These are phyloP conservation scores for Auricularia sp. DNA, from an alignment of 768 basidiomycete species.

Conservation along the genomic window DNA sequence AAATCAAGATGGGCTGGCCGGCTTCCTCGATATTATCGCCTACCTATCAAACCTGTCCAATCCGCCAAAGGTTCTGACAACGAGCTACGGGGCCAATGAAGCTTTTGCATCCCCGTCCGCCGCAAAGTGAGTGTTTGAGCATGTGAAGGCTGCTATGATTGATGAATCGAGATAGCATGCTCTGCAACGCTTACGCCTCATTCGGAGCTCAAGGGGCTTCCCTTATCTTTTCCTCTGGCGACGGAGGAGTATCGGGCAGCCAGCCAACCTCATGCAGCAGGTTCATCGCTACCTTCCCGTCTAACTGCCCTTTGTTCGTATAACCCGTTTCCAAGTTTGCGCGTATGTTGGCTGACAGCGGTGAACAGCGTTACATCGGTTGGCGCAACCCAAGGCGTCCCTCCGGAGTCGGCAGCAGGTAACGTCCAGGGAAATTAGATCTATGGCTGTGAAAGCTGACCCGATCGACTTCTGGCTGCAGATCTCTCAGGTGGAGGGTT, in stretches of 20 bases:
- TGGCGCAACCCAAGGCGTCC: conserved; percentile 21
- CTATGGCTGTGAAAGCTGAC: too few relatives aligned
- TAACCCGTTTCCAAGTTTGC: not conserved
- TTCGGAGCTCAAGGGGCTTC: conserved; percentile 26
- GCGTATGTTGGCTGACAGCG: not conserved
- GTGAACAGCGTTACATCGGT: conserved; percentile 23
- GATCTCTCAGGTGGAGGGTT: conserved; percentile 60
- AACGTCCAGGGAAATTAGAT: too few relatives aligned
- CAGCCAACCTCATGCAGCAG: conserved; percentile 17
- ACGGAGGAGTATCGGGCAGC: conserved; percentile 26
- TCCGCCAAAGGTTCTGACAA: conserved; percentile 19
- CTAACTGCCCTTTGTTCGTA: conserved; percentile 24
- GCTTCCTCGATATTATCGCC: conserved; percentile 11
- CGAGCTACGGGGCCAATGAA: conserved; percentile 26
- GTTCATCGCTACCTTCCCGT: conserved; percentile 27
- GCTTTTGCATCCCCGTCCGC: conserved; percentile 11
- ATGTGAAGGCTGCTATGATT: not conserved
- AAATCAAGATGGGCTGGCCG: conserved; percentile 16
- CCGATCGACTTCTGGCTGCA: too few relatives aligned
- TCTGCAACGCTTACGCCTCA: conserved; percentile 26
- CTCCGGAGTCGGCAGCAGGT: conserved; percentile 18
- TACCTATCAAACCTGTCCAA: conserved; percentile 7
- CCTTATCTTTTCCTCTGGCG: conserved; percentile 28
- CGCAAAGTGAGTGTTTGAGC: conserved; percentile 16
- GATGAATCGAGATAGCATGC: conserved; percentile 9